These are phyloP conservation scores for Paracorniculantispora psalliotae DNA, from an alignment of 2,329 filamentous ascomycete genomes.

Conservation along the genomic window DNA sequence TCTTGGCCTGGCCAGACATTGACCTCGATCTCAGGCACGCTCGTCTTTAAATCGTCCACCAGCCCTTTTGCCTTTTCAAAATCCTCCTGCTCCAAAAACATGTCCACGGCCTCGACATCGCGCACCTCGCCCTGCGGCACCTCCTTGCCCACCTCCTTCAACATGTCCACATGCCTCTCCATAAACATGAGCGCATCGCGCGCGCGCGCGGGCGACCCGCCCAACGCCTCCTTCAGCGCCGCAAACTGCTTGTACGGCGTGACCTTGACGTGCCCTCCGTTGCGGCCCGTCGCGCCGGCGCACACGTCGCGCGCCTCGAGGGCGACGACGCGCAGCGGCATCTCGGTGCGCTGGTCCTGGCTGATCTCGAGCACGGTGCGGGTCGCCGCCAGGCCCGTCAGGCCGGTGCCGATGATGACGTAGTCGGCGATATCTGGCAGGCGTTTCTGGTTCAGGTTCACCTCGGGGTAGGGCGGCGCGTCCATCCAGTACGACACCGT, in stretches of 20 bases:
- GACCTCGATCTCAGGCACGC: conserved; percentile 37
- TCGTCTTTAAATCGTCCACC: conserved; percentile 29
- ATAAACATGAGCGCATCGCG: conserved; percentile 39
- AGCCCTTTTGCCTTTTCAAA: conserved; percentile 28
- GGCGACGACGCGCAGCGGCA: conserved; percentile 33
- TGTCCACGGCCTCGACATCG: conserved; percentile 42
- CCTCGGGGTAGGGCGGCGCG: conserved; percentile 37
- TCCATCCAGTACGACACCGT: conserved; percentile 44
- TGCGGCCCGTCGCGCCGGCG: conserved; percentile 49
- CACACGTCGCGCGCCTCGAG: conserved; percentile 47
- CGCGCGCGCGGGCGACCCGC: conserved; percentile 29
- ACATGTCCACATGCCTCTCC: conserved; percentile 34
- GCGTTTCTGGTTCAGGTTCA: conserved; percentile 28
- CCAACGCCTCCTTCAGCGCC: conserved; percentile 26
- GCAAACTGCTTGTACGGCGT: conserved; percentile 39
- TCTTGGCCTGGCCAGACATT: conserved; percentile 29
- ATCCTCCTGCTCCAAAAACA: conserved; percentile 35
- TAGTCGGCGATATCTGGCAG: conserved; percentile 40
- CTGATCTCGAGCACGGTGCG: conserved; percentile 26
- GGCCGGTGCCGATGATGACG: conserved; percentile 51
- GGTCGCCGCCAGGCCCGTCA: conserved; percentile 37
- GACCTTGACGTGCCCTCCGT: conserved; percentile 48
- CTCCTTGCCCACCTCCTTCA: conserved; percentile 34
- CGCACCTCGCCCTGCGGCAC: conserved; percentile 37
- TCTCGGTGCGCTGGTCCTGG: neutral